Evolutionary conservation across 2,329 filamentous ascomycete genomes (phyloP), one percentile per base, ranked within the genome.

Genomic region (Paradendryphiella salina): DNA sequence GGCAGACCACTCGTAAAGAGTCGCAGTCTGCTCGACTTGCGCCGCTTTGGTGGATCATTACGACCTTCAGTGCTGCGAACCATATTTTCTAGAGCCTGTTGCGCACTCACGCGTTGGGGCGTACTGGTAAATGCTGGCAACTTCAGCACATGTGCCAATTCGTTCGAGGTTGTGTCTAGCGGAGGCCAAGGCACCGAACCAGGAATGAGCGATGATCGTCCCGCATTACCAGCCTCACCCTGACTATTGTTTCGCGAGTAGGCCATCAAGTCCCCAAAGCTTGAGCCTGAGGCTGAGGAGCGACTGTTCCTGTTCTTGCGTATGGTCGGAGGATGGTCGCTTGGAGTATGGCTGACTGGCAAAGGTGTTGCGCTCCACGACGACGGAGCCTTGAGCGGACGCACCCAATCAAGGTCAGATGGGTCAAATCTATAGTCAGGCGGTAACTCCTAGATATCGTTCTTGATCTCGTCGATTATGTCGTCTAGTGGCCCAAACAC

Each of bases 401-500:
- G 51, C 17, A 48, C 44, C 52, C 56, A 64, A n/a, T 53, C 54
- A n/a, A 59, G 35, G 32, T 43, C 28, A 40, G 46, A 56, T 36
- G 49, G 36, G 17, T 57, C 47, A 18, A 53, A 47, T 31, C 43
- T 50, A 37, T 53, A 52, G 6, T 56, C 46, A 15, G 50, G 53
- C 6, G 62, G 64, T 13, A 54, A 57, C 17, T 52, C 54, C 59
- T 58, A 69, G 33, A 72, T 66, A 31, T 65, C 51, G 50, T 58
- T 61, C 32, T 61, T 63, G 43, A 72, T 72, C 46, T 66, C 62
- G 54, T 64, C 58, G 55, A 72, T 70, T 33, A 72, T 70, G 47
- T 72, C 69, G 61, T 72, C 69, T 14, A 72, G 44, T 32, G 66
- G 65, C 20, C 67, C 67, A 17, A 52, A 45, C 14, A 43, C 46